Evolutionary conservation across 1,284 basidiomycete genomes (phyloP).

Genomic region (Boletellus deceptivus): DNA sequence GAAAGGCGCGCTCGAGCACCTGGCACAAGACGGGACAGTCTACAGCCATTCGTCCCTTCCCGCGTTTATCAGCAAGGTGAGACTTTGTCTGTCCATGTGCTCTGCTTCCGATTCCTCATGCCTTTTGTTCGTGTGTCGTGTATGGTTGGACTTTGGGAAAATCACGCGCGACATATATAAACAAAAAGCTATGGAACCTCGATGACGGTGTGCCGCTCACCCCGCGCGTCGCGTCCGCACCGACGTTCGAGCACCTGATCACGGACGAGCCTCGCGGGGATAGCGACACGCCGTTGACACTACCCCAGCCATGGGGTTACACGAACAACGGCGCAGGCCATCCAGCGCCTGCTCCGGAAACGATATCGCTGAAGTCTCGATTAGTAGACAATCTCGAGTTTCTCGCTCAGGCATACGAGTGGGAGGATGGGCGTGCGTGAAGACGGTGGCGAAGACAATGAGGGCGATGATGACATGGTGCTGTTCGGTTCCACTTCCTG

Average conservation of each 20-base stretch:
- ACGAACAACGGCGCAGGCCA: not conserved
- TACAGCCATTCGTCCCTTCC: conserved; percentile 27
- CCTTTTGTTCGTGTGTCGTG: not conserved
- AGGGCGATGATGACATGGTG: too few species aligned
- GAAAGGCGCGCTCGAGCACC: conserved; percentile 19
- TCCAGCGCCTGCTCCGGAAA: too few species aligned
- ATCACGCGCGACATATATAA: too few species aligned
- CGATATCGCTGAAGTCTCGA: too few species aligned
- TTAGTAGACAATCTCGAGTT: not conserved
- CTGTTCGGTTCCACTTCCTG: too few species aligned
- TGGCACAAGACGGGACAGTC: conserved; percentile 7
- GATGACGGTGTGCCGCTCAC: conserved; percentile 24
- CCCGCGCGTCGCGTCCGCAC: conserved; percentile 22
- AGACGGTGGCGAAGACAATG: too few species aligned
- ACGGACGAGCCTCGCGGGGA: conserved; percentile 23
- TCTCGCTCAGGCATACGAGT: not conserved
- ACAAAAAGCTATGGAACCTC: conserved; percentile 23
- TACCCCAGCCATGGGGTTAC: conserved; percentile 24
- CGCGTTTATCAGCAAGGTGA: conserved; percentile 23
- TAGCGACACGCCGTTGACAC: conserved; percentile 1
- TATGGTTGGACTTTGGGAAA: too few species aligned
- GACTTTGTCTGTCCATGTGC: too few species aligned
- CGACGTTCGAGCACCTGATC: conserved; percentile 24
- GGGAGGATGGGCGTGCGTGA: not conserved
- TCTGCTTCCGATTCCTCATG: too few species aligned